Percentiles rank a stretch among this genome's conserved stretches.
phyloP scores from a whole-genome alignment of 495 filamentous ascomycete species.

The Letharia columbiana region DNA sequence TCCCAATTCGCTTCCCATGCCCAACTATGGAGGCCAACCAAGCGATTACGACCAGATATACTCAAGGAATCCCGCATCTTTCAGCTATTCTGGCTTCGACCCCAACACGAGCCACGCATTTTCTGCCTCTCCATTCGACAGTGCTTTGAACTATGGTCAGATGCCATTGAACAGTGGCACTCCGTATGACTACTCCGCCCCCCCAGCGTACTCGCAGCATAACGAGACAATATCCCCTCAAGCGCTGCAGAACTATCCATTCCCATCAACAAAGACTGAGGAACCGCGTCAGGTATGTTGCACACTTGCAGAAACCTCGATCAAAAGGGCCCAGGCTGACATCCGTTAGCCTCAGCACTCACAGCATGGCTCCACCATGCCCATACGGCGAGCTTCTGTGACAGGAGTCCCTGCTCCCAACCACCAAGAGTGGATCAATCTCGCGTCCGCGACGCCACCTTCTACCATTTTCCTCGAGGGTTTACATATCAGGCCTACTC shows the following conservation, averaged over 20 bases:
- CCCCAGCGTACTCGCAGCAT: constrained; percentile 15
- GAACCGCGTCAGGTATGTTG: constrained; percentile 16
- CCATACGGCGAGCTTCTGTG: constrained; percentile 13
- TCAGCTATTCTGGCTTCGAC: constrained; percentile 20
- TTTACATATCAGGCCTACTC: constrained; percentile 33
- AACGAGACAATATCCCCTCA: constrained; percentile 27
- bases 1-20: constrained; percentile 11
- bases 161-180: constrained; percentile 14
- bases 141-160: constrained; percentile 15
- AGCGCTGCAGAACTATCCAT: constrained; percentile 24
- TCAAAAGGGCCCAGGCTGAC: not conserved
- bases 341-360: constrained; percentile 5
- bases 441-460: constrained; percentile 25
- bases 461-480: constrained; percentile 29
- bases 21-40: constrained; percentile 14
- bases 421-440: constrained; percentile 21
- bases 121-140: constrained; percentile 16
- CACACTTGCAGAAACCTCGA: not conserved
- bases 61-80: constrained; percentile 19
- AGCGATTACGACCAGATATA: constrained; percentile 19
- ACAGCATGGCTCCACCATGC: constrained; percentile 13
- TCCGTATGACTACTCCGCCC: constrained; percentile 17
- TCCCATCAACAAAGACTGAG: constrained; percentile 11
- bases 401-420: constrained; percentile 6
- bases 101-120: constrained; percentile 13